Conservation (phyloP, 2,329 filamentous ascomycete genomes). For the Phaeosphaeriaceae sp. region DNA sequence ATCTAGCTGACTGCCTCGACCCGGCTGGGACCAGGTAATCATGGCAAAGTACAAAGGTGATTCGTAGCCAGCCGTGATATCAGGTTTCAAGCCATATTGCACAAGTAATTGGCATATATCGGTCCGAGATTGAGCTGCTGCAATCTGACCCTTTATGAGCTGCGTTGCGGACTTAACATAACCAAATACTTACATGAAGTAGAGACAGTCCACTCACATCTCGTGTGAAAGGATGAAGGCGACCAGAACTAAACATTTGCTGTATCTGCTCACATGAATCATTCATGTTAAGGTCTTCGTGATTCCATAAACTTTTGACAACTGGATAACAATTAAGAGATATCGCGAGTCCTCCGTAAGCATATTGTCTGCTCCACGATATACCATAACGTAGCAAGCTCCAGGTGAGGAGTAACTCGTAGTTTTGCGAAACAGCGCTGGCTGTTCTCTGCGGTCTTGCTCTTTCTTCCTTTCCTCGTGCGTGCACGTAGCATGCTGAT, state of each 20-base stretch:
- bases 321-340: constrained; percentile 15
- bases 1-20: no score
- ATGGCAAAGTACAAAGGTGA: no score
- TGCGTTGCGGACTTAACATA: background rate
- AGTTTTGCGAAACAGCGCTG: background rate
- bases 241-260: constrained; percentile 5
- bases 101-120: background rate
- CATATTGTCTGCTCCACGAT: constrained; percentile 1
- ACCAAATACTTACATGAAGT: constrained; percentile 10
- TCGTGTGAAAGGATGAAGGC: constrained; percentile 15
- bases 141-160: no score
- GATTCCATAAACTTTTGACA: background rate
- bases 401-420: background rate
- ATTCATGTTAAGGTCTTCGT: background rate
- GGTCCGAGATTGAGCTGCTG: background rate
- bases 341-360: constrained; percentile 6
- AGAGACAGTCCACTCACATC: constrained; percentile 3
- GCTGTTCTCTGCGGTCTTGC: no score
- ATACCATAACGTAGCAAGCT: constrained; percentile 7
- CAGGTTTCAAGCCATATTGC: background rate
- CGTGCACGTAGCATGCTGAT: no score
- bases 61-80: no score
- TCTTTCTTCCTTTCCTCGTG: no score
- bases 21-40: no score
- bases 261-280: constrained; percentile 9